A percentile compares a stretch with the other conserved stretches of the same genome.
Evolutionary conservation across 106 monocot genomes (phyloP).

Genomic region (Ottelia alismoides): DNA sequence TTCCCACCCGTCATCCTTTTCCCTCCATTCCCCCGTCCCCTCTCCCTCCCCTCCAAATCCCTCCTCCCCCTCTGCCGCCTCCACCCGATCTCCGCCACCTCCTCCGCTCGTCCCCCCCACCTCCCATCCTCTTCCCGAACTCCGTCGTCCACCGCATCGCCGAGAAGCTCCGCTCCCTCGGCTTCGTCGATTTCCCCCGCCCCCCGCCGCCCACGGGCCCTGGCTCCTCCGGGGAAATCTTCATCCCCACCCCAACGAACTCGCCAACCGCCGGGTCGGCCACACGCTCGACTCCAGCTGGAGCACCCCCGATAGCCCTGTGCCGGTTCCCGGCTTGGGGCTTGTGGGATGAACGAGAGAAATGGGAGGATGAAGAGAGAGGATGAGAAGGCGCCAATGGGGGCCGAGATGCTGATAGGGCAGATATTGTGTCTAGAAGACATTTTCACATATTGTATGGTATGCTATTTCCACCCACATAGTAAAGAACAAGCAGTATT

Average conservation of each 20-base stretch:
- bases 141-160: slow-evolving; percentile 80
- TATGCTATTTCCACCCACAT: too few relatives aligned
- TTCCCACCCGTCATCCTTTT: too few relatives aligned
- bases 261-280: slow-evolving; percentile 57
- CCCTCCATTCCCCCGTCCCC: too few relatives aligned
- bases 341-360: slow-evolving; percentile 27
- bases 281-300: slow-evolving; percentile 82
- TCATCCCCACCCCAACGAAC: slow-evolving; percentile 57
- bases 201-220: not conserved
- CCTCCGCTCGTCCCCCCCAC: not conserved
- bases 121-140: slow-evolving; percentile 17
- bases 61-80: not conserved
- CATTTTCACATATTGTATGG: too few relatives aligned
- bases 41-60: slow-evolving; percentile 3
- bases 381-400: slow-evolving; percentile 22
- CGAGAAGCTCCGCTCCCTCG: slow-evolving; percentile 90
- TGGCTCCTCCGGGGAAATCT: slow-evolving; percentile 67
- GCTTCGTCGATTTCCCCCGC: slow-evolving; percentile 31
- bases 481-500: too few relatives aligned
- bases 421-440: too few relatives aligned
- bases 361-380: not conserved
- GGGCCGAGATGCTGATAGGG: slow-evolving; percentile 64
- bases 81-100: not conserved
- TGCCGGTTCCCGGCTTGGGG: slow-evolving; percentile 50
- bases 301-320: slow-evolving; percentile 62